phyloP scores from a whole-genome alignment of 345 rosid species.

The Camelina laxa region DNA sequence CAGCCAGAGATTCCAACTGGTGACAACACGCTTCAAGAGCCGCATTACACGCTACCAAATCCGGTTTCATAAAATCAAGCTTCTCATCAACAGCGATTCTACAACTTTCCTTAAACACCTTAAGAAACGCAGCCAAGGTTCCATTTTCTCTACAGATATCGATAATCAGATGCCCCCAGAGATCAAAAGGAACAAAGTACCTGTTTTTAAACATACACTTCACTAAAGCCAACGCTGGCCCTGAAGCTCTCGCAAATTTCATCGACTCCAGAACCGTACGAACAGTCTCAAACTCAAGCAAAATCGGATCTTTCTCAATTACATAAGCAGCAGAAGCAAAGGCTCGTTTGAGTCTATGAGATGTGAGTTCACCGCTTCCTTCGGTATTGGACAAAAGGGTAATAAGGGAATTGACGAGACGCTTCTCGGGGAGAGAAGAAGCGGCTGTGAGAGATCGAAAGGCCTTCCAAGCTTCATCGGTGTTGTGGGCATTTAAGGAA shows the following conservation, averaged over 20 bases:
- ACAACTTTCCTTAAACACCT: conserved; percentile 73
- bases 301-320: conserved; percentile 64
- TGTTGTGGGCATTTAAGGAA: conserved; percentile 57
- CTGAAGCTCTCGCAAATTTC: conserved; percentile 57
- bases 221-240: conserved; percentile 82
- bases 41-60: conserved; percentile 68
- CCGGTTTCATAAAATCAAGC: conserved; percentile 76
- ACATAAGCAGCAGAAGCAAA: conserved; percentile 80
- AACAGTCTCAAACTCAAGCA: conserved; percentile 62
- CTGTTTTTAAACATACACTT: conserved; percentile 80
- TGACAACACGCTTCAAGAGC: conserved; percentile 76
- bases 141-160: conserved; percentile 62
- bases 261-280: conserved; percentile 61
- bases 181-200: conserved; percentile 74
- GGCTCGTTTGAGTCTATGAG: conserved; percentile 84
- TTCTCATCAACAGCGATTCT: conserved; percentile 77
- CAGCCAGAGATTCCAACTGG: conserved; percentile 61
- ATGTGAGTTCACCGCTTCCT: conserved; percentile 33
- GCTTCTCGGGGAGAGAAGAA: conserved; percentile 60
- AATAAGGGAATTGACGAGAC: conserved; percentile 74
- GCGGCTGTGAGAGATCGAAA: conserved; percentile 67
- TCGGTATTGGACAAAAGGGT: conserved; percentile 49
- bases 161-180: conserved; percentile 71
- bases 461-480: conserved; percentile 82
- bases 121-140: conserved; percentile 54